These are phyloP conservation scores for Ochetophila trinervis DNA, from an alignment of 306 rosid species.

Conservation along the genomic window DNA sequence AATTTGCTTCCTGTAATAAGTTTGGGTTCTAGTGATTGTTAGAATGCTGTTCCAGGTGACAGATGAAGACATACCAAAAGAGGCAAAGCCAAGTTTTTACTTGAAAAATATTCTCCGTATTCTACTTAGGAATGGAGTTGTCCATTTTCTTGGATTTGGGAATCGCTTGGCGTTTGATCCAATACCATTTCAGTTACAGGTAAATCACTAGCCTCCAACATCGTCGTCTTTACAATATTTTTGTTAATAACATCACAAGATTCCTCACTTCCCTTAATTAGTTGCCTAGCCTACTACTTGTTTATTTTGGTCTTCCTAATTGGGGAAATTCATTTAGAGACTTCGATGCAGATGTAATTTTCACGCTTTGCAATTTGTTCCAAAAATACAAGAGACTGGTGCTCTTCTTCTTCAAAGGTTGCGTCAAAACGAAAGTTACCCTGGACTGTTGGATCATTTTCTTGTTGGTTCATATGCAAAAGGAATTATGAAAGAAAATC, in stretches of 20 bases:
- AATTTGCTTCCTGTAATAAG: conserved; percentile 12
- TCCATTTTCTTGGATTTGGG: conserved; percentile 92
- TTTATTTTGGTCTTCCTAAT: conserved; percentile 59
- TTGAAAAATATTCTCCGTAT: conserved; percentile 72
- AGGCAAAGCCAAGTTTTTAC: conserved; percentile 93
- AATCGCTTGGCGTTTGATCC: conserved; percentile 97
- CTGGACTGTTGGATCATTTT: conserved; percentile 66
- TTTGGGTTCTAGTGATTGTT: conserved; percentile 27
- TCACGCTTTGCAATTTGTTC: conserved; percentile 87
- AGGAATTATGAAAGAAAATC: conserved; percentile 35
- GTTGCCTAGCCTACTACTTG: conserved; percentile 25
- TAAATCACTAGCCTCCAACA: conserved; percentile 38
- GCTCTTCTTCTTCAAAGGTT: conserved; percentile 84
- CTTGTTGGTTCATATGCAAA: conserved; percentile 67
- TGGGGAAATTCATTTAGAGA: conserved; percentile 87
- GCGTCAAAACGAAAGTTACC: conserved; percentile 49
- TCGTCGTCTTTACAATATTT: conserved; percentile 13
- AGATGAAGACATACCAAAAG: conserved; percentile 79
- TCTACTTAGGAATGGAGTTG: conserved; percentile 70
- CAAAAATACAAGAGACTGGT: conserved; percentile 89
- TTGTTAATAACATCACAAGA: conserved; percentile 8
- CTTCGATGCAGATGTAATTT: conserved; percentile 99
- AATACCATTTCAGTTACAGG: conserved; percentile 82
- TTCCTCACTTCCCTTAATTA: conserved; percentile 15
- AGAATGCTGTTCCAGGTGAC: conserved; percentile 62